These are phyloP conservation scores for Lotmaria passim DNA, from an alignment of 208 protist genomes.

Conservation along the genomic window DNA sequence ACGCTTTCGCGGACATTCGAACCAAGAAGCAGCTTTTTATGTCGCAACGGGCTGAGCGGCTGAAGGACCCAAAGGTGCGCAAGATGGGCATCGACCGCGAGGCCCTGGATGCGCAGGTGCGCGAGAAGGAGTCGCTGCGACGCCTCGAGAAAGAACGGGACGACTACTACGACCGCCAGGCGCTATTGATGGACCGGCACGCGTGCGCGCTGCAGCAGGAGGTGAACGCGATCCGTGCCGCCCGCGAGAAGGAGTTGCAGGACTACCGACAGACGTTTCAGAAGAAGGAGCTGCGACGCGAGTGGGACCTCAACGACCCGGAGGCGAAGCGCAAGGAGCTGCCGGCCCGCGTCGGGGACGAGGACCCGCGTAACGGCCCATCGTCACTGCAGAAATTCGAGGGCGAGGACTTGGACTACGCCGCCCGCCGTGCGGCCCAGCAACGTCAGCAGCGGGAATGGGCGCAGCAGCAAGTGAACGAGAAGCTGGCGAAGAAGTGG, in stretches of 20 bases:
- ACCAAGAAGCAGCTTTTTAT: constrained; percentile 88
- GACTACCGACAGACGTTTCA: constrained; percentile 91
- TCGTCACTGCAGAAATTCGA: constrained; percentile 91
- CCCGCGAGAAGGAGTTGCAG: constrained; percentile 78
- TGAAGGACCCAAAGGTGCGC: constrained; percentile 91
- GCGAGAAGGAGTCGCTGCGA: constrained; percentile 86
- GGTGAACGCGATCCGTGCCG: constrained; percentile 77
- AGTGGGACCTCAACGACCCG: constrained; percentile 94
- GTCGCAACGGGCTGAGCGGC: constrained; percentile 86
- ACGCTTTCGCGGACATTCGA: constrained; percentile 31
- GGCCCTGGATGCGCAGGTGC: constrained; percentile 91
- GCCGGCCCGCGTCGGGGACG: constrained; percentile 85
- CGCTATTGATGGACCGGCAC: constrained; percentile 90
- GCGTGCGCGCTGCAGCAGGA: constrained; percentile 88
- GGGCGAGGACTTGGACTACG: constrained; percentile 90
- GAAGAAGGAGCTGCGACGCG: constrained; percentile 76
- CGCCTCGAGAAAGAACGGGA: constrained; percentile 87
- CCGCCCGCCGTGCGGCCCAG: constrained; percentile 70
- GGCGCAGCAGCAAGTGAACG: constrained; percentile 86
- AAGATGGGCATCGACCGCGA: constrained; percentile 93
- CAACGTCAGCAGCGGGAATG: constrained; percentile 87
- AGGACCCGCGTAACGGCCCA: constrained; percentile 87
- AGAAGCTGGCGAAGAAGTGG: constrained; percentile 93
- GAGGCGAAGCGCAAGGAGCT: constrained; percentile 78
- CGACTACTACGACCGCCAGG: constrained; percentile 87